Conservation (phyloP, 208 protist genomes). For the Leishmania amazonensis region DNA sequence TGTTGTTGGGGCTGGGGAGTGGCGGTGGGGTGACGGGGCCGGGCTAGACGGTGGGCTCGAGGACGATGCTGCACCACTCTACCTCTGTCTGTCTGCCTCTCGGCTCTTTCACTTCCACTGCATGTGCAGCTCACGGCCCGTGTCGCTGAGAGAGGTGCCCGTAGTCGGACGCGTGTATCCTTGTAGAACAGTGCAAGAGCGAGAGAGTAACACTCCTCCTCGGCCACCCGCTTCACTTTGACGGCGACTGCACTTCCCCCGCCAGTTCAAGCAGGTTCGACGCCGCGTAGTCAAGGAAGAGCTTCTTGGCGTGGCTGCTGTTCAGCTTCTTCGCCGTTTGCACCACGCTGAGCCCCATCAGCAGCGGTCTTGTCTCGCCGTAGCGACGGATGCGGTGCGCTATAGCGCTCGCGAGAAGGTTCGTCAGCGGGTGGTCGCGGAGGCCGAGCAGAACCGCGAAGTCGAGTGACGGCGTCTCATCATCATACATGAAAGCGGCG, state of each 20-base stretch:
- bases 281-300: slow-evolving; percentile 44
- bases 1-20: neutral
- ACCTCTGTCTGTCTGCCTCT: neutral
- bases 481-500: slow-evolving; percentile 36
- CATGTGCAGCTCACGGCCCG: neutral
- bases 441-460: slow-evolving; percentile 68
- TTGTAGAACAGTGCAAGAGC: neutral
- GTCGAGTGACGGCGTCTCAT: slow-evolving; percentile 45
- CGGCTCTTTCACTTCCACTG: neutral
- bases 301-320: slow-evolving; percentile 29
- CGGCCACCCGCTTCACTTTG: neutral
- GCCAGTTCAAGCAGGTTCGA: slow-evolving; percentile 44
- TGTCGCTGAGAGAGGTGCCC: neutral
- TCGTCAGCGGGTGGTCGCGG: slow-evolving; percentile 83
- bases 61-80: neutral
- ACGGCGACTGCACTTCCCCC: neutral
- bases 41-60: neutral
- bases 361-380: slow-evolving; percentile 53
- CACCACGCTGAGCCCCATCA: slow-evolving; percentile 71
- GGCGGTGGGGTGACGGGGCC: neutral
- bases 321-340: slow-evolving; percentile 51
- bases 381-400: slow-evolving; percentile 47
- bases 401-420: slow-evolving; percentile 59
- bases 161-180: neutral
- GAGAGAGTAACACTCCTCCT: neutral